Evolutionary conservation across 331 rosid species (phyloP), one percentile per base, ranked within the genome.

Genomic region (Pyrus hybrid): DNA sequence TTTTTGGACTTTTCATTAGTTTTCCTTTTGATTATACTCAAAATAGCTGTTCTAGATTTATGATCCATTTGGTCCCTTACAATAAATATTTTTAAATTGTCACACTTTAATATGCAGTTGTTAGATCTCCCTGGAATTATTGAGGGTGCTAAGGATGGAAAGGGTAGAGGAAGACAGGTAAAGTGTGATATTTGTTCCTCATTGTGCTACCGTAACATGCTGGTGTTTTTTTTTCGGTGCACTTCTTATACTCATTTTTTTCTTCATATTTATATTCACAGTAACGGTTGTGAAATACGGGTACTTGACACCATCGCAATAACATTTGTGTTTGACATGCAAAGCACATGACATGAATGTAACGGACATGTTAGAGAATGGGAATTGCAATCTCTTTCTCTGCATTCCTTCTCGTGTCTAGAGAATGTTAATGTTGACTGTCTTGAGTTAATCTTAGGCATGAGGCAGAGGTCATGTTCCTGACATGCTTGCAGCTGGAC

Each of bases 131-230:
- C 99, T 64, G 97, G 97, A 71, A 94, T 94, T 85, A 94, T 94
- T 68, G 97, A 94, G 88, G 96, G 99, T 81, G 97, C 97, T 4
- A 92, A 94, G 85, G 99, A 92, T 77, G 97, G 99, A 69, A 94
- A 94, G 86, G 99, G 97, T 57, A 90, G 99, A 90, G 99, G 99
- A 82, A 87, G 99, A 77, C 99, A 94, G 97, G 99, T 94, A 90
- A 89, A 67, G 72, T 68, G 61, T 65, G 29, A 41, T 63, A 33
- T 22, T 5, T 75, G 13, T 41, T 58, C 47, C 56, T 20, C 23
- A 25, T 35, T 43, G 28, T 17, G 13, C 20, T 60, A 45, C 70
- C 41, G 3, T 63, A 29, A 20, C 43, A 29, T 30, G 41, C 68
- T 63, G 13, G 41, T 30, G 23, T 26, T 16, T 63, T 29, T 29